A percentile compares a stretch with the other conserved stretches of the same genome.
Conservation (phyloP, 805 yeast species). For the Pichia nakasei region DNA sequence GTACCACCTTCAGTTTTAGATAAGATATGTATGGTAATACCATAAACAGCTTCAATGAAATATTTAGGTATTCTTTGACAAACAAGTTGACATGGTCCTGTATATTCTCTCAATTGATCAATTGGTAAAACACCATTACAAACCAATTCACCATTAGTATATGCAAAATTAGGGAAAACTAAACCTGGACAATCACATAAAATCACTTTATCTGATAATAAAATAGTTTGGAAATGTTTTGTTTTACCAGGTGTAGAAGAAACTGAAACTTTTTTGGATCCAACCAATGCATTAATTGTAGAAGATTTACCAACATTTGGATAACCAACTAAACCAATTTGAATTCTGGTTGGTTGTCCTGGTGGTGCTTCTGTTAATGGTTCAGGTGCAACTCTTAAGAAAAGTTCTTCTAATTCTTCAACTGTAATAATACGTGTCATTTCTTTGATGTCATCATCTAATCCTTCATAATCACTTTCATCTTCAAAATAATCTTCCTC, state of each 20-base stretch:
- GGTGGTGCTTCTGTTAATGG: conserved; percentile 40
- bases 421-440: conserved; percentile 67
- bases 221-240: conserved; percentile 95
- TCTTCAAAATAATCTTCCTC: conserved; percentile 11
- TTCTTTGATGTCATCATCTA: conserved; percentile 29
- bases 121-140: conserved; percentile 98
- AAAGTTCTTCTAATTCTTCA: conserved; percentile 76
- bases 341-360: conserved; percentile 56
- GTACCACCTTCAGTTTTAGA: conserved; percentile 81
- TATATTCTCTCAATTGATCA: conserved; percentile 88
- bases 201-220: conserved; percentile 70
- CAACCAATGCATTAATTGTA: conserved; percentile 94
- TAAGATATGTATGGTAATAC: conserved; percentile 75
- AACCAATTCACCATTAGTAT: conserved; percentile 91
- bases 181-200: conserved; percentile 99
- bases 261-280: conserved; percentile 95
- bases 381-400: conserved; percentile 70
- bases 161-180: conserved; percentile 96
- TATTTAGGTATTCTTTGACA: conserved; percentile 83
- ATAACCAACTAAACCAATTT: conserved; percentile 94
- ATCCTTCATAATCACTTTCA: conserved; percentile 13
- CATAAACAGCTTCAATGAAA: conserved; percentile 84
- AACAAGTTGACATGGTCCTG: conserved; percentile 81
- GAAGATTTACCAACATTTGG: conserved; percentile 84
- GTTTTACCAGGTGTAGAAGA: conserved; percentile 99